Conservation (phyloP, 2,329 filamentous ascomycete species). For the Biscogniauxia marginata region DNA sequence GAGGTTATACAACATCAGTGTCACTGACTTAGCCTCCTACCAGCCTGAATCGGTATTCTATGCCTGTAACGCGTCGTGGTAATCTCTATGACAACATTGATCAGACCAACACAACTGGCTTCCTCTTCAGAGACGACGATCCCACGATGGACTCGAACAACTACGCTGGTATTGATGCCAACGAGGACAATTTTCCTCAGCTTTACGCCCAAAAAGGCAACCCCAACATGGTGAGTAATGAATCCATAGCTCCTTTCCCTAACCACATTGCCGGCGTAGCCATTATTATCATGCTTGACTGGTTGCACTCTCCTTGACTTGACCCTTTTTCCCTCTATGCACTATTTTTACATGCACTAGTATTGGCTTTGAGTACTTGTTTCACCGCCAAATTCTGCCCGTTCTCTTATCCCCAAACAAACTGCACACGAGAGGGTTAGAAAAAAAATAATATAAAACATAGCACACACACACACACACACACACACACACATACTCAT, state of each 20-base stretch:
- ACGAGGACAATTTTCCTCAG: constrained; percentile 85
- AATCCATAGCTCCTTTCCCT: too few species aligned
- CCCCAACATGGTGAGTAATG: constrained; percentile 45
- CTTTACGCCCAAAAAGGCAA: constrained; percentile 64
- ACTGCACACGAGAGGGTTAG: neutral
- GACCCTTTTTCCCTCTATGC: neutral
- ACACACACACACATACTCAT: neutral
- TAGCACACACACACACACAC: neutral
- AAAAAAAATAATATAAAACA: neutral
- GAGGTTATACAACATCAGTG: neutral
- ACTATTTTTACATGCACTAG: neutral
- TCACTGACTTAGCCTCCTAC: constrained; percentile 20
- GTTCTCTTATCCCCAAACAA: neutral
- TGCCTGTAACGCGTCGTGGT: constrained; percentile 77
- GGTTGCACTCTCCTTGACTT: neutral
- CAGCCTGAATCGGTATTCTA: constrained; percentile 87
- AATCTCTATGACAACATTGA: constrained; percentile 71
- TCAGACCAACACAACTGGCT: constrained; percentile 80
- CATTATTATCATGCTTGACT: neutral
- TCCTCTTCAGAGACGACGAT: constrained; percentile 82
- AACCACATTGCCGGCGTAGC: neutral
- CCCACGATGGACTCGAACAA: constrained; percentile 61
- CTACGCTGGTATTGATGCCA: constrained; percentile 68
- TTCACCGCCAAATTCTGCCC: neutral
- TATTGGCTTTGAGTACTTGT: neutral